These are phyloP conservation scores for Sporothrix pseudoabietina DNA, from an alignment of 2,329 filamentous ascomycete genomes.

Conservation along the genomic window DNA sequence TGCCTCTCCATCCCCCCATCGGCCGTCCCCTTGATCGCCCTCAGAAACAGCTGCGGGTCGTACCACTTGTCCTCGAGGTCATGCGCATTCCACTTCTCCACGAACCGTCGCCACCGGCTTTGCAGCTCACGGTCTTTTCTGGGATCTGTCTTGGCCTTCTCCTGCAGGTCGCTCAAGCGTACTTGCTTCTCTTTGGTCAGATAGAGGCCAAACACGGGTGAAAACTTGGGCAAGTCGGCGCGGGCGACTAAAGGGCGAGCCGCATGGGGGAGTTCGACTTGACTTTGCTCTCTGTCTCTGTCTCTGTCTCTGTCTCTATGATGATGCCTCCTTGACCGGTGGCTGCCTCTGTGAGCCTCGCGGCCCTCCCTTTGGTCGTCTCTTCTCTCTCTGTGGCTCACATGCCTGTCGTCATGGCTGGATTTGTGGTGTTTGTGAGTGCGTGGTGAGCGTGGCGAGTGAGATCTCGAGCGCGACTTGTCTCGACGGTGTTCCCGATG, in stretches of 20 bases:
- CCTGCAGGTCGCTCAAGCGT: background rate
- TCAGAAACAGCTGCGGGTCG: constrained; percentile 68
- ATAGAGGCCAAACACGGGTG: background rate
- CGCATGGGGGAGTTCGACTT: background rate
- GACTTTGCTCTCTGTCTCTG: background rate
- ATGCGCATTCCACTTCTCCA: constrained; percentile 86
- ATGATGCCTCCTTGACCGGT: background rate
- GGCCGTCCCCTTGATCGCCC: constrained; percentile 33
- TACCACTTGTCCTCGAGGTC: constrained; percentile 93
- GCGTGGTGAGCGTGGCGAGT: constrained; percentile 11
- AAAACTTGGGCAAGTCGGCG: background rate
- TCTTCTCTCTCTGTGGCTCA: background rate
- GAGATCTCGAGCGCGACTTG: background rate
- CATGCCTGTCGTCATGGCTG: background rate
- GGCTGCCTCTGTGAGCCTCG: background rate
- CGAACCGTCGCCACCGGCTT: constrained; percentile 92
- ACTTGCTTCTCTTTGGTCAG: background rate
- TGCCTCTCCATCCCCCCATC: constrained; percentile 44
- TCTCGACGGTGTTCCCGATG: background rate
- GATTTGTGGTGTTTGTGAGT: constrained; percentile 8
- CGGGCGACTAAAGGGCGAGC: background rate
- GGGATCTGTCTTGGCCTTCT: constrained; percentile 51
- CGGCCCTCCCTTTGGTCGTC: background rate
- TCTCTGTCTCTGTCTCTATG: background rate
- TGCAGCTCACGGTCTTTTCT: constrained; percentile 74